Conservation (phyloP, 805 yeast species). For the Schizosaccharomyces cryophilus region DNA sequence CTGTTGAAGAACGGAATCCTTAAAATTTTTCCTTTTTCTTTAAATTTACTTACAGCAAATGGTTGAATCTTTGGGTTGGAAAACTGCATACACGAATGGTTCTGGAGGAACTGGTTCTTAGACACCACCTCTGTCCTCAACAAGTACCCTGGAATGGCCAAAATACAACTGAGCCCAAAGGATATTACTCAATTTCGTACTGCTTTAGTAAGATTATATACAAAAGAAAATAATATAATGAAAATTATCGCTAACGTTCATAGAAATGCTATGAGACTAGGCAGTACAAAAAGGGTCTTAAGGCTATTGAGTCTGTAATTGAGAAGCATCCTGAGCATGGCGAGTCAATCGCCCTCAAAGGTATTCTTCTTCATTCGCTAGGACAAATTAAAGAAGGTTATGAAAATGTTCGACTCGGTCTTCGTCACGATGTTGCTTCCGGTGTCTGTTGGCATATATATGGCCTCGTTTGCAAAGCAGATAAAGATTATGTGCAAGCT, state of each 20-base stretch:
- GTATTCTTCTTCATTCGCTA: conserved; percentile 34
- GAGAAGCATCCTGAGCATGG: conserved; percentile 56
- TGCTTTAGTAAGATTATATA: not conserved
- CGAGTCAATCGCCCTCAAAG: conserved; percentile 68
- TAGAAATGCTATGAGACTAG: conserved; percentile 36
- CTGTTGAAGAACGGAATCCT: too few species aligned
- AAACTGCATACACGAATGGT: too few species aligned
- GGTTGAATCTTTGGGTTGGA: too few species aligned
- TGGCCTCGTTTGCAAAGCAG: conserved; percentile 57
- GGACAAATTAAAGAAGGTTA: conserved; percentile 32
- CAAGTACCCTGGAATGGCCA: conserved; percentile 2
- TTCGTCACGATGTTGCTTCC: conserved; percentile 31
- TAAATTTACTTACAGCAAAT: too few species aligned
- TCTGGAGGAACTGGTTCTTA: too few species aligned
- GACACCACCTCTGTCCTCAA: not conserved
- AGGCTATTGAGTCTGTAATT: conserved; percentile 45
- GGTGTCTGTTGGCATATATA: conserved; percentile 63
- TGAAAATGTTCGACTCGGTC: conserved; percentile 33
- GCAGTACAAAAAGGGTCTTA: conserved; percentile 68
- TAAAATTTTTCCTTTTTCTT: too few species aligned
- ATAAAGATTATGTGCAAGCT: conserved; percentile 49
- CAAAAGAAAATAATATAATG: not conserved
- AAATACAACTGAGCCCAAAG: not conserved
- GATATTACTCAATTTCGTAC: conserved; percentile 1
- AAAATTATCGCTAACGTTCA: too few species aligned